Percentiles rank a stretch among this genome's conserved stretches.
These are phyloP conservation scores for Blastocystis hominis DNA, from an alignment of 352 stramenopile species.

Conservation along the genomic window DNA sequence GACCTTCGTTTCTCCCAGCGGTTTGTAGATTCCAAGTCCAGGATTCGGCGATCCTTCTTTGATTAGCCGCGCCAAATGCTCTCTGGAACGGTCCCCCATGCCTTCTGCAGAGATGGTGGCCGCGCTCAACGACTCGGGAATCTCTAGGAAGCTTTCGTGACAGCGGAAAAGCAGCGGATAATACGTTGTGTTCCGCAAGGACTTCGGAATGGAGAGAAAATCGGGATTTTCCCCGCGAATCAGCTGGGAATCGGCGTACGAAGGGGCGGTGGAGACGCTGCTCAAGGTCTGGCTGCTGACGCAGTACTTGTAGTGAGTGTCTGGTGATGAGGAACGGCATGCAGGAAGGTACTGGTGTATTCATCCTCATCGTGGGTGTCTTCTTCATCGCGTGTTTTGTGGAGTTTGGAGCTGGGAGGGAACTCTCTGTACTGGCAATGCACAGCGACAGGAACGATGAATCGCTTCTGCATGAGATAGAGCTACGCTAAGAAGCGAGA, in stretches of 20 bases:
- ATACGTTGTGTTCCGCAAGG: not conserved
- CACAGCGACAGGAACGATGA: constrained; percentile 18
- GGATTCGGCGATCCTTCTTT: not conserved
- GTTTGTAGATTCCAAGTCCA: not conserved
- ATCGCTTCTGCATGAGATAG: constrained; percentile 9
- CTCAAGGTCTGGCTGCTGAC: not conserved
- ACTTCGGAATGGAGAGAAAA: not conserved
- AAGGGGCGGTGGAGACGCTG: not conserved
- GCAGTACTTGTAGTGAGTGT: not conserved
- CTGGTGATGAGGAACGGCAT: not conserved
- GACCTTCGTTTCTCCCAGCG: not conserved
- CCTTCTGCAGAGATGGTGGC: not conserved
- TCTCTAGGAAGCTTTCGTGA: not conserved
- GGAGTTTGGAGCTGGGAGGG: not conserved
- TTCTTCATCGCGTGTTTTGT: not conserved
- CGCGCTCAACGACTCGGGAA: not conserved
- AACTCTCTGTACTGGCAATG: not conserved
- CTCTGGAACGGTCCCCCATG: not conserved
- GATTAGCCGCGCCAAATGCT: not conserved
- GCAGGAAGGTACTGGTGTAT: not conserved
- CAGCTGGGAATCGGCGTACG: not conserved
- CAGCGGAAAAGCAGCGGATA: not conserved
- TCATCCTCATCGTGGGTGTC: not conserved
- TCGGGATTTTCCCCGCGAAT: not conserved
- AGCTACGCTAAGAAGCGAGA: not conserved